phyloP scores from a whole-genome alignment of 768 basidiomycete genomes.

The Suillus alpinus region DNA sequence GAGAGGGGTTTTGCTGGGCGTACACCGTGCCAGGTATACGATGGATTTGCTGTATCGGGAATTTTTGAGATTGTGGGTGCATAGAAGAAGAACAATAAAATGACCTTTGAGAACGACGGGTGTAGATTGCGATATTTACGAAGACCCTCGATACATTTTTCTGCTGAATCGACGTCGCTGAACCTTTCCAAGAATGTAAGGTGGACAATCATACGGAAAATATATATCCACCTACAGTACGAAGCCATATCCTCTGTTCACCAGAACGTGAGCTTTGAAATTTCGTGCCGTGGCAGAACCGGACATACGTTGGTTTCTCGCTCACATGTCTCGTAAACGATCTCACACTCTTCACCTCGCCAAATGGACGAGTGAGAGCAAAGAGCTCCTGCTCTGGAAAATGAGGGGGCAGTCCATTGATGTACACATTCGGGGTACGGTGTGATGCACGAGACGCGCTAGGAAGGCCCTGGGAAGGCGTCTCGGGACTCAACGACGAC shows the following conservation, averaged over 20 bases:
- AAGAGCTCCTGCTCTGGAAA: constrained; percentile 79
- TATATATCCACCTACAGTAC: constrained; percentile 57
- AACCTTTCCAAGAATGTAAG: constrained; percentile 46
- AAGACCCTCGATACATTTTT: constrained; percentile 69
- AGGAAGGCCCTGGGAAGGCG: constrained; percentile 14
- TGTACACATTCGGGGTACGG: constrained; percentile 77
- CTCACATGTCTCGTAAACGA: constrained; percentile 83
- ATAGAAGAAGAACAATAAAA: not conserved
- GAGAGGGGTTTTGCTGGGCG: constrained; percentile 34
- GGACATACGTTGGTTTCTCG: constrained; percentile 54
- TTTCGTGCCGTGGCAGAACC: constrained; percentile 14
- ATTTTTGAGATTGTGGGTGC: constrained; percentile 6
- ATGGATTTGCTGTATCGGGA: constrained; percentile 53
- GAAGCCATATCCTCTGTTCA: constrained; percentile 70
- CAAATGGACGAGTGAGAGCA: constrained; percentile 69
- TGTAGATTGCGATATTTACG: constrained; percentile 75
- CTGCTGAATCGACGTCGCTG: constrained; percentile 61
- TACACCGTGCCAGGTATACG: constrained; percentile 79
- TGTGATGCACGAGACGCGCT: constrained; percentile 10
- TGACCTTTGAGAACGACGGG: constrained; percentile 83
- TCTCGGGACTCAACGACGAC: constrained; percentile 9
- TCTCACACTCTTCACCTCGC: constrained; percentile 70
- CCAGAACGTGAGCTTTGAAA: constrained; percentile 8
- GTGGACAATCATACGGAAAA: constrained; percentile 3
- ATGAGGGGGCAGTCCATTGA: constrained; percentile 83